Base-by-base conservation (phyloP, 2,329 filamentous ascomycete genomes). In the Fusarium drepaniforme region DNA sequence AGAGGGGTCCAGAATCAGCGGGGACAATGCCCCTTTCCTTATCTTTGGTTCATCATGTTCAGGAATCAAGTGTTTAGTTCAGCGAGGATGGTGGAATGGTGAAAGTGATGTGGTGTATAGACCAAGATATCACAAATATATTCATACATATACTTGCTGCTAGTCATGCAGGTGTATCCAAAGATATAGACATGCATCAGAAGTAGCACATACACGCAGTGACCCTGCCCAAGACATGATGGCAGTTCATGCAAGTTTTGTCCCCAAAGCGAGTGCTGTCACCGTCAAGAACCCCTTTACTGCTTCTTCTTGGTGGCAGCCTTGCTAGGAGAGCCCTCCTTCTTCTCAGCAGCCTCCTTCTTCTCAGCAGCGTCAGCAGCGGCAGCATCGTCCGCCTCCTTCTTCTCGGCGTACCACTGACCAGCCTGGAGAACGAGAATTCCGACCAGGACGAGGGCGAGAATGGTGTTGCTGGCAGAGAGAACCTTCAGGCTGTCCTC, bases 381-480 rank as follows among this genome's bases (percentile, higher is more conserved):
- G 81, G 91, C 89, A 66, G 90, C 88, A 83, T 98, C 96, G 82
- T 96, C 93, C 80, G 89, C 89, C 84, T 98, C 96, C 86, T 97
- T 97, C 81, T 94, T 90, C 89, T 98, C 96, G 30, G 97, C 97
- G 86, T 99, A 99, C 97, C 96, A 98, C 89, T 98, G 95, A 13
- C 97, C 97, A 23, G 95, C 95, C 90, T 99, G 97, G 80, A 99
- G 85, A 38, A 98, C 94, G 75, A 99, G 83, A 12, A 99, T 94
- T 7, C 97, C 97, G 4, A 98, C 92, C 64, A 99, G 85, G 35
- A 99, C 95, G 53, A 99, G 89, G 40, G 96, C 97, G 67, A 98
- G 85, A 81, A 99, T 99, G 4, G 97, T 98, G 85, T 99, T 98
- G 83, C 95, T 98, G 9, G 97, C 97, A 37, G 95, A 92, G 79